Evolutionary conservation across 352 stramenopile genomes (phyloP).

Genomic region (Phytophthora tubulina): DNA sequence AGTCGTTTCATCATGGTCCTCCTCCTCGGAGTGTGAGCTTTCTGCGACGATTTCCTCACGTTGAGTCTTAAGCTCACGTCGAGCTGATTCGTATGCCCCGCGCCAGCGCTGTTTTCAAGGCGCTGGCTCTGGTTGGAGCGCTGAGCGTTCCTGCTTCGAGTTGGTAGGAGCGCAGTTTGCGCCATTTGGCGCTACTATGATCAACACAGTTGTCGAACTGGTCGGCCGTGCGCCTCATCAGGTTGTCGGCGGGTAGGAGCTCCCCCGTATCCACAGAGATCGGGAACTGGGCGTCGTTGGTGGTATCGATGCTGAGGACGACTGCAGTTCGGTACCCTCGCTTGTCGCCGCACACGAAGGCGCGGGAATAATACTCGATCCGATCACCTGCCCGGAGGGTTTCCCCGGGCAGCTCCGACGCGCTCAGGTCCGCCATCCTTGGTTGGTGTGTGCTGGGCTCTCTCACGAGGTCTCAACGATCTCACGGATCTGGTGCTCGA

Average conservation of each 20-base stretch:
- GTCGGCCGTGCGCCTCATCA: neutral
- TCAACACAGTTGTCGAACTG: neutral
- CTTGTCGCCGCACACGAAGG: slow-evolving; percentile 6
- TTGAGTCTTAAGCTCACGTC: neutral
- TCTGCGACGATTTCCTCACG: neutral
- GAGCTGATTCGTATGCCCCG: neutral
- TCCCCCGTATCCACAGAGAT: neutral
- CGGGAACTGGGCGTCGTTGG: neutral
- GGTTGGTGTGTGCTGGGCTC: neutral
- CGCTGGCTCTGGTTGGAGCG: slow-evolving; percentile 1
- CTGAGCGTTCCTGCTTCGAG: neutral
- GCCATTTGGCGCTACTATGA: neutral
- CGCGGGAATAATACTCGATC: slow-evolving; percentile 9
- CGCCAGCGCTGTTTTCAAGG: neutral
- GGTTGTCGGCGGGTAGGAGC: neutral
- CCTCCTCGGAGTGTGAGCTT: neutral
- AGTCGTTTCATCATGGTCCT: neutral
- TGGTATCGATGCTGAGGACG: slow-evolving; percentile 3
- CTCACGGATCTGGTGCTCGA: no score
- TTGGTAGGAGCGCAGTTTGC: slow-evolving; percentile 1
- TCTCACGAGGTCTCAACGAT: no score
- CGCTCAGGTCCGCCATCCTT: neutral
- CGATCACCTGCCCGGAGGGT: neutral
- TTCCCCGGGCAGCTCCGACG: neutral
- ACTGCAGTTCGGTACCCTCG: neutral